Conservation (phyloP, 2,329 filamentous ascomycete species). For the Ophiostoma montium region DNA sequence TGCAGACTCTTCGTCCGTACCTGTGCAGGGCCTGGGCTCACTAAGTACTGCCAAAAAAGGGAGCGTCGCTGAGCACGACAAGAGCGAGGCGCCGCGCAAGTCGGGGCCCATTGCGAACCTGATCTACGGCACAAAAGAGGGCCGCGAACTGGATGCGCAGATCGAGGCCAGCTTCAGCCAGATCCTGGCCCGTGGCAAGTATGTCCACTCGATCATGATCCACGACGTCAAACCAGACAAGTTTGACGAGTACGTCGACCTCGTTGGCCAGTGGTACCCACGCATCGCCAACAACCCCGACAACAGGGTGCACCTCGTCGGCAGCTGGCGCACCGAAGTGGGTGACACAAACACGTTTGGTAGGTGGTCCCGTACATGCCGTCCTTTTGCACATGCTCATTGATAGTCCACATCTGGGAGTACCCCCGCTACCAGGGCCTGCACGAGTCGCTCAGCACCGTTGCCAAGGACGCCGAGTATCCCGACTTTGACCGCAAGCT, state of each 20-base stretch:
- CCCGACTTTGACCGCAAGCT: slow-evolving; percentile 72
- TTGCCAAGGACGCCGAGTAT: slow-evolving; percentile 72
- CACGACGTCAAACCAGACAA: slow-evolving; percentile 93
- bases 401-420: slow-evolving; percentile 93
- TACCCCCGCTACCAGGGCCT: slow-evolving; percentile 96
- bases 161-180: slow-evolving; percentile 94
- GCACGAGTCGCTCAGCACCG: slow-evolving; percentile 77
- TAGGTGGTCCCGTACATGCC: slow-evolving; percentile 28
- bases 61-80: slow-evolving; percentile 42
- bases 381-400: neutral
- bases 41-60: slow-evolving; percentile 40
- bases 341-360: slow-evolving; percentile 95
- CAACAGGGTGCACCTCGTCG: slow-evolving; percentile 91
- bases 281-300: slow-evolving; percentile 69
- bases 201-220: slow-evolving; percentile 94
- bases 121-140: slow-evolving; percentile 95
- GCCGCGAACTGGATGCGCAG: slow-evolving; percentile 83
- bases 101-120: slow-evolving; percentile 66
- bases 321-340: slow-evolving; percentile 96
- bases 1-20: slow-evolving; percentile 10
- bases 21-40: slow-evolving; percentile 41
- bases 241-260: slow-evolving; percentile 83
- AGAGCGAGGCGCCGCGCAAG: slow-evolving; percentile 48
- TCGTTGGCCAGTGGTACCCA: slow-evolving; percentile 87
- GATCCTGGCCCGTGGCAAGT: slow-evolving; percentile 88